phyloP scores from a whole-genome alignment of 768 basidiomycete species.

The Suillus brevipes region DNA sequence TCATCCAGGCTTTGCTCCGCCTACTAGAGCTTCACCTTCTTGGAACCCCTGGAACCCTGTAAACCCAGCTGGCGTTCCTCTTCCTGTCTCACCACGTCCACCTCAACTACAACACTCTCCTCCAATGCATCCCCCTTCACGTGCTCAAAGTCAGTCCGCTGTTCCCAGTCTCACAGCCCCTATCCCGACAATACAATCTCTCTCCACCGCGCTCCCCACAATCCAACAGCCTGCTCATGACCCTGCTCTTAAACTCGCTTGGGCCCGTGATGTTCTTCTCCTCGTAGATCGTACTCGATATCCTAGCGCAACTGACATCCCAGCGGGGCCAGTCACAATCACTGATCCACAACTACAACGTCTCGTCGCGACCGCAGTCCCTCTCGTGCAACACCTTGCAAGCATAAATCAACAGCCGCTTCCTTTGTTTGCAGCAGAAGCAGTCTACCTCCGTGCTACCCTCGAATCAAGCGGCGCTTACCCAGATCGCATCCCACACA shows the following conservation, averaged over 20 bases:
- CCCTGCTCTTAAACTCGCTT: slow-evolving; percentile 64
- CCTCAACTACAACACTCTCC: slow-evolving; percentile 8
- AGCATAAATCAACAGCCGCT: slow-evolving; percentile 36
- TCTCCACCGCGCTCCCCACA: slow-evolving; percentile 49
- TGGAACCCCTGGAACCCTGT: slow-evolving; percentile 20
- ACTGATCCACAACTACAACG: slow-evolving; percentile 58
- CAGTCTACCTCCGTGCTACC: slow-evolving; percentile 72
- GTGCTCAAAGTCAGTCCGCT: slow-evolving; percentile 17
- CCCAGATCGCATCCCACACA: slow-evolving; percentile 61
- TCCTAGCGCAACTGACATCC: slow-evolving; percentile 41
- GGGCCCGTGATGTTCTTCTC: slow-evolving; percentile 82
- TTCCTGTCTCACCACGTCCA: slow-evolving; percentile 22
- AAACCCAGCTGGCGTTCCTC: slow-evolving; percentile 18
- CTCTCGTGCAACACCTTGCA: slow-evolving; percentile 60
- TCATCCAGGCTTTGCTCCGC: slow-evolving; percentile 14
- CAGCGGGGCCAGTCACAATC: slow-evolving; percentile 54
- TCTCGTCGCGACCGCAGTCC: slow-evolving; percentile 65
- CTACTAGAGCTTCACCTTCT: not conserved
- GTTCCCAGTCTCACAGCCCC: slow-evolving; percentile 63
- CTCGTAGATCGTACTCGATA: slow-evolving; percentile 62
- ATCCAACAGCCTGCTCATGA: slow-evolving; percentile 58
- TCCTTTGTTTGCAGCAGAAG: slow-evolving; percentile 59
- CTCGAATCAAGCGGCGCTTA: slow-evolving; percentile 73
- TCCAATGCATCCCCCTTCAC: slow-evolving; percentile 25
- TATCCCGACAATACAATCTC: slow-evolving; percentile 62